Evolutionary conservation across 2,329 filamentous ascomycete species (phyloP), one percentile per base, ranked within the genome.

Genomic region (Tolypocladium album): DNA sequence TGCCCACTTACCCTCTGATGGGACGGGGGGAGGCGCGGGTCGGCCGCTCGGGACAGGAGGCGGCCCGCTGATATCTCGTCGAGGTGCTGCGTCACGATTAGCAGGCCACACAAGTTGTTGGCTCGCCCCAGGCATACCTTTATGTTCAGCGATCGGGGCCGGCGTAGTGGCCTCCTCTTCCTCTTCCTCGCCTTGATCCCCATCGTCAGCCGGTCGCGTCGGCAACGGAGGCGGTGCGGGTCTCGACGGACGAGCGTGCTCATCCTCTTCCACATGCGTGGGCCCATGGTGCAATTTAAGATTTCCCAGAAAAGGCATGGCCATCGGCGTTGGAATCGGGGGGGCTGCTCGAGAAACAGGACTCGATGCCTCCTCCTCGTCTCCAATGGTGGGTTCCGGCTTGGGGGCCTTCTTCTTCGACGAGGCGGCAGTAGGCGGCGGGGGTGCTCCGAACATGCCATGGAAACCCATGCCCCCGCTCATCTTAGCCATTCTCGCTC

Each of bases 401-500:
- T 76, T 76, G 45, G 71, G 66, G 12, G 74, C 67, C 55, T 85
- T 86, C 73, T 86, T 85, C 47, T 78, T 75, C 12, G 77, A 72
- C 11, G 77, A 67, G 38, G 76, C 69, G n/a, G 75, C 73, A 31
- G 88, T 82, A 20, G 86, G 82, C 71, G 91, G 83, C 61, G 85
- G 85, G 42, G 87, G 85, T 24, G 83, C 82, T 22, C 90, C 90
- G 72, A 96, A 95, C 86, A 97, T 94, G 67, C 91, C 90, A 71
- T 91, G 86, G 88, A 97, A 96, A 55, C 91, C 91, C 90, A 96
- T 96, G 27, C 93, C 93, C 59, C 93, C 93, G 66, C 93, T 96
- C 88, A 99, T 94, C 76, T 96, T 97, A 55, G 94, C 94, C 91
- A 99, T 99, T 67, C 94, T 86, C 63, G 94, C 92, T 62, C 94